Evolutionary conservation across 1,139 yeast genomes (phyloP).

Genomic region (Yamadazyma conglobata): DNA sequence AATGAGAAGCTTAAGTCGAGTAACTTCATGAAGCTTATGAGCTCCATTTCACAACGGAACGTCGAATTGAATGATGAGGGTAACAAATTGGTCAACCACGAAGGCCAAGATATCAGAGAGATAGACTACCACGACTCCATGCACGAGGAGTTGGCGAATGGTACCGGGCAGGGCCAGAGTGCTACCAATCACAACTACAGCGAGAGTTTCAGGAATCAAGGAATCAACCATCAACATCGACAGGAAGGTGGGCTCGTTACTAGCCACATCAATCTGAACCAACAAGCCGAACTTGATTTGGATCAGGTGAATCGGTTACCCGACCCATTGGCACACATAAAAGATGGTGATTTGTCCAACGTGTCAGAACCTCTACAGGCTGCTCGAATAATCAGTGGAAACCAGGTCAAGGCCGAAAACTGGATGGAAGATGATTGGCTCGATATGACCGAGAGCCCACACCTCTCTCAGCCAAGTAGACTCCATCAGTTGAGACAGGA

Average conservation of each 20-base stretch:
- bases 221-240: too few relatives aligned
- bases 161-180: constrained; percentile 3
- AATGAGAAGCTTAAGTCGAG: constrained; percentile 35
- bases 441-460: background rate
- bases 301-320: constrained; percentile 14
- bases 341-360: constrained; percentile 33
- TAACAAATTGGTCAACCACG: constrained; percentile 32
- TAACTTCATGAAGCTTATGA: constrained; percentile 41
- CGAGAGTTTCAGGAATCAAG: constrained; percentile 1
- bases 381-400: constrained; percentile 41
- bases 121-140: constrained; percentile 9
- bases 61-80: constrained; percentile 37
- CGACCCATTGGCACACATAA: constrained; percentile 46
- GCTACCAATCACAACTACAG: too few relatives aligned
- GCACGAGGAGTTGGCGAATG: constrained; percentile 4
- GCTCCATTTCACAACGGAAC: constrained; percentile 31
- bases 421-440: constrained; percentile 29
- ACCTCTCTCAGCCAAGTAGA: background rate
- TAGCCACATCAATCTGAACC: too few relatives aligned
- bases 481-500: constrained; percentile 32
- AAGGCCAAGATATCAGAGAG: constrained; percentile 27
- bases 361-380: constrained; percentile 35
- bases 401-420: constrained; percentile 32
- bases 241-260: too few relatives aligned
- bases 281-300: too few relatives aligned